Evolutionary conservation across 208 protist species (phyloP).

Genomic region (Porcisia hertigi): DNA sequence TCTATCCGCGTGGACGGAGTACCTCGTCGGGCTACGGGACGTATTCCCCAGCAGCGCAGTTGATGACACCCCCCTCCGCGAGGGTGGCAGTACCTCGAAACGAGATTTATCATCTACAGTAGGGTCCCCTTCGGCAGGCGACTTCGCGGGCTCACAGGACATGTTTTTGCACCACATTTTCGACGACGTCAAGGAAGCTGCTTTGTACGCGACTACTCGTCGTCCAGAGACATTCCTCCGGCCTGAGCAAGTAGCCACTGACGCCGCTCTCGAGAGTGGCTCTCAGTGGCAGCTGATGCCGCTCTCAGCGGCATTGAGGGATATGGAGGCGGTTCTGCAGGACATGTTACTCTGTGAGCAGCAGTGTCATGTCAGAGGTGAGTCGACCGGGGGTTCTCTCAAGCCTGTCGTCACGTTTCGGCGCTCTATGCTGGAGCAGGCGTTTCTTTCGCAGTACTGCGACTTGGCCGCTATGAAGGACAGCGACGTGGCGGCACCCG

Average conservation of each 20-base stretch:
- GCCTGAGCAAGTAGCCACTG: background rate
- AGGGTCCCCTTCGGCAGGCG: background rate
- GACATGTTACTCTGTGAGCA: slow-evolving; percentile 8
- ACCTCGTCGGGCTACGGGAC: slow-evolving; percentile 24
- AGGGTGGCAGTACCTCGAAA: background rate
- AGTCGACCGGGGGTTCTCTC: background rate
- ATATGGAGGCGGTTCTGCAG: slow-evolving; percentile 9
- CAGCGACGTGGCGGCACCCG: background rate
- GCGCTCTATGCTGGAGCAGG: slow-evolving; percentile 41
- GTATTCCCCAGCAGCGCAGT: background rate
- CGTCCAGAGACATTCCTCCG: slow-evolving; percentile 14
- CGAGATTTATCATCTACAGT: background rate
- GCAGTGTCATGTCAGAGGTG: background rate
- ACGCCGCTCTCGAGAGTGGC: background rate
- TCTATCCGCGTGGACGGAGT: slow-evolving; percentile 23
- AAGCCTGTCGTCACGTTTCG: slow-evolving; percentile 5
- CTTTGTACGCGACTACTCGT: slow-evolving; percentile 19
- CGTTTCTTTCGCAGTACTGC: slow-evolving; percentile 34
- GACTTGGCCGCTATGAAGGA: background rate
- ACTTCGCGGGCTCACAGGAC: background rate
- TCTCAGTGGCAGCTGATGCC: slow-evolving; percentile 11
- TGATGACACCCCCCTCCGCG: background rate
- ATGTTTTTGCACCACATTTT: slow-evolving; percentile 25
- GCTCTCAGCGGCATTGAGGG: background rate
- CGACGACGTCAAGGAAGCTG: slow-evolving; percentile 16